Evolutionary conservation across 495 filamentous ascomycete genomes (phyloP), one percentile per base, ranked within the genome.

Genomic region (Xylaria nigripes): DNA sequence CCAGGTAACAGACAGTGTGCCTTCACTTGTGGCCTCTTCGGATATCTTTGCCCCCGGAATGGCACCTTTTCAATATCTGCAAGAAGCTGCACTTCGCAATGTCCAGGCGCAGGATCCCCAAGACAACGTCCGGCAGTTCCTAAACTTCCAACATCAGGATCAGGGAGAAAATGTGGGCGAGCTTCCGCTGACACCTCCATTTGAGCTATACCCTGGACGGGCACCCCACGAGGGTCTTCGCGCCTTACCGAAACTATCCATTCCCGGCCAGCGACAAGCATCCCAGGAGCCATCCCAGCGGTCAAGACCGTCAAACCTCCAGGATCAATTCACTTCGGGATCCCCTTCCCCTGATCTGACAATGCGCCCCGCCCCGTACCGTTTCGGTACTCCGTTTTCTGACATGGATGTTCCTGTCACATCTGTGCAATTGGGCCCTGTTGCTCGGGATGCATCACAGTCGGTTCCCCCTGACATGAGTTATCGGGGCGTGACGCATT

Each of bases 381-480:
- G 85, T 29, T 84, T 89, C 55, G 78, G 76, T 7, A 95, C 90
- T 0, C 90, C 93, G 1, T 83, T 88, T 60, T 94, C 91, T 0
- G 89, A 91, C 50, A 86, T 87, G 74, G 93, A 97, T 67, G 84
- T 86, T n/a, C 91, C 93, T 0, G 64, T 95, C 54, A 93, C 88
- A 1, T 79, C 86, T 4, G 72, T 90, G 18, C 82, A 82, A 0
- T 54, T 83, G 2, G 85, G 83, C 0, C 85, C 86, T 2, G 72
- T 92, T 42, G 76, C 81, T 6, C 83, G 93, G 2, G 81, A 87
- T 48, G 69, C 70, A 9, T 91, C 89, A 4, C 88, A 95, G 61
- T 96, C 91, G 1, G 93, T 96, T 0, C 93, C 93, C 19, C 92
- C 93, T 5, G 82, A 95, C 68, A 96, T 97, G 90, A 76, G 76